Percentiles rank a stretch among this genome's conserved stretches.
phyloP scores from a whole-genome alignment of 331 rosid genomes.

The Prunus yedoensis region DNA sequence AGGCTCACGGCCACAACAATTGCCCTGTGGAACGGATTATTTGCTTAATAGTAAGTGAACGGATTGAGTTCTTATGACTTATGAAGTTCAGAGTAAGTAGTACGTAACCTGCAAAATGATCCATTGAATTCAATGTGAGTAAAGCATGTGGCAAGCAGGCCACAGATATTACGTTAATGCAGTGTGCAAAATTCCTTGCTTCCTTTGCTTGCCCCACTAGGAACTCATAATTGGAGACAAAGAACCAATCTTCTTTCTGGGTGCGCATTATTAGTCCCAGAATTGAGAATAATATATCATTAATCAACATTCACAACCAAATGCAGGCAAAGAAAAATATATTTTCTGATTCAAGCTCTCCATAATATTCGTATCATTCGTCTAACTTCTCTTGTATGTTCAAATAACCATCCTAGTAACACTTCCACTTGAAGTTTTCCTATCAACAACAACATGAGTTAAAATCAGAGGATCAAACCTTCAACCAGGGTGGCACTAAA shows the following conservation, averaged over 20 bases:
- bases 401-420: not conserved
- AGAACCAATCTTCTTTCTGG: slow-evolving; percentile 6
- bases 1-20: not conserved
- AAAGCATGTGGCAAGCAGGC: not conserved
- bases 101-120: not conserved
- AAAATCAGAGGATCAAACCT: not conserved
- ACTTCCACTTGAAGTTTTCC: no score
- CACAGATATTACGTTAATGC: not conserved
- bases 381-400: no score
- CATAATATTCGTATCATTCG: no score
- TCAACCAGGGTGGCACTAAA: not conserved
- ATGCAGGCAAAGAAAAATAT: no score
- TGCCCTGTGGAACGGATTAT: not conserved
- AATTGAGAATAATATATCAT: not conserved
- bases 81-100: not conserved
- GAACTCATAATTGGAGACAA: not conserved
- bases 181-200: not conserved
- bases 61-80: not conserved
- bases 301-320: not conserved
- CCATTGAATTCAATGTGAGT: not conserved
- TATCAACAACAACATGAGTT: not conserved
- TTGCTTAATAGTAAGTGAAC: not conserved
- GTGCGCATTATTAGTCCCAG: not conserved
- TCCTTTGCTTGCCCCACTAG: not conserved
- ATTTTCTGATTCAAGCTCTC: no score